These are phyloP conservation scores for Cercospora beticola DNA, from an alignment of 2,329 filamentous ascomycete genomes.

Conservation along the genomic window DNA sequence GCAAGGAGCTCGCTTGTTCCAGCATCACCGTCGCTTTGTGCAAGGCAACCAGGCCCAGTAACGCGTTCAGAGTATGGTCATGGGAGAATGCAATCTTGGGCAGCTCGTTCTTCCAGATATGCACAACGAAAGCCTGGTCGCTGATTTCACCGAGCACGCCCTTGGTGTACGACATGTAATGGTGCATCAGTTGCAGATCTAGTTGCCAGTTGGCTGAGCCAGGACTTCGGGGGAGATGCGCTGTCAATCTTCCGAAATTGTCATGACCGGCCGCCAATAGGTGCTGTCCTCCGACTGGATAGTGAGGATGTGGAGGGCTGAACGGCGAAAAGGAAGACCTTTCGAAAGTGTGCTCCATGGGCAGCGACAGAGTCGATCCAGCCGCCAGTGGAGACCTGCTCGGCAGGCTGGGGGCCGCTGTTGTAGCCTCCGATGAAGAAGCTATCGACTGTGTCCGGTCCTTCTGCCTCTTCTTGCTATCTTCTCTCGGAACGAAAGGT, in stretches of 20 bases:
- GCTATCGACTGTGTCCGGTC: neutral
- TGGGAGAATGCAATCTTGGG: conserved; percentile 32
- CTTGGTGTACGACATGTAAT: conserved; percentile 30
- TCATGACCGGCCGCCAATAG: neutral
- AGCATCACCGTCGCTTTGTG: conserved; percentile 33
- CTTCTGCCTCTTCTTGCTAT: conserved; percentile 27
- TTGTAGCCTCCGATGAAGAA: conserved; percentile 1
- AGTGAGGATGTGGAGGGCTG: conserved; percentile 3
- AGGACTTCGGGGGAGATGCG: conserved; percentile 28
- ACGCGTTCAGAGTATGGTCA: conserved; percentile 34
- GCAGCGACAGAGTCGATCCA: neutral
- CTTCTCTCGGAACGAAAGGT: conserved; percentile 33
- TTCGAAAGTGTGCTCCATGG: neutral
- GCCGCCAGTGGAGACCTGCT: neutral
- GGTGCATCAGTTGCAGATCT: conserved; percentile 37
- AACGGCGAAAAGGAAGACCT: neutral
- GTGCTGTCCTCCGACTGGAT: neutral
- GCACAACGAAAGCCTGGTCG: conserved; percentile 23
- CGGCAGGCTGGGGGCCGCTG: neutral
- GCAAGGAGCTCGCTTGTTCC: conserved; percentile 25
- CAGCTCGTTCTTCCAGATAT: conserved; percentile 33
- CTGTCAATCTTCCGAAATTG: conserved; percentile 30
- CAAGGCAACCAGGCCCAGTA: conserved; percentile 35
- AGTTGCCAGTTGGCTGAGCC: conserved; percentile 27
- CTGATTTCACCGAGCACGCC: conserved; percentile 30